These are phyloP conservation scores for Hypoxylon sp. DNA, from an alignment of 2,329 filamentous ascomycete species.

Conservation along the genomic window DNA sequence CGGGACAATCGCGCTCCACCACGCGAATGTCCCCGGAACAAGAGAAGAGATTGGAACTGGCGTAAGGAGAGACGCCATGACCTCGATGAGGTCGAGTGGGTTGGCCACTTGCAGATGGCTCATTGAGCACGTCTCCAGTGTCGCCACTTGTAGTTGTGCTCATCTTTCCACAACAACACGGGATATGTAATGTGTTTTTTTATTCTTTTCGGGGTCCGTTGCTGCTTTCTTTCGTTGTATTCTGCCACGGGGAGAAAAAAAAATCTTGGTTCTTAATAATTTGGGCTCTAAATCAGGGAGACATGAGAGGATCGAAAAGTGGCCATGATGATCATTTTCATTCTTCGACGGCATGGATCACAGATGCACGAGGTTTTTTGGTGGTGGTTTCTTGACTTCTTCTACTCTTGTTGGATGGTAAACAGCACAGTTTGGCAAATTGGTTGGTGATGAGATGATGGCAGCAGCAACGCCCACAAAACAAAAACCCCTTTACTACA, in stretches of 20 bases:
- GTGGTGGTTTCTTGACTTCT: slow-evolving; percentile 3
- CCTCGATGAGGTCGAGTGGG: slow-evolving; percentile 90
- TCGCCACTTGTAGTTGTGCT: slow-evolving; percentile 74
- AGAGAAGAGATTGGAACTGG: slow-evolving; percentile 73
- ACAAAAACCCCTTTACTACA: neutral
- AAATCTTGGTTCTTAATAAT: slow-evolving; percentile 52
- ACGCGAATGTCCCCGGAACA: slow-evolving; percentile 68
- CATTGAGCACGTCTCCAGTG: slow-evolving; percentile 54
- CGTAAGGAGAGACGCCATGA: slow-evolving; percentile 74
- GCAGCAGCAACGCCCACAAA: slow-evolving; percentile 48
- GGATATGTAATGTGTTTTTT: slow-evolving; percentile 49
- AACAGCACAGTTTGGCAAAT: slow-evolving; percentile 51
- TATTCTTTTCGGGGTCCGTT: slow-evolving; percentile 46
- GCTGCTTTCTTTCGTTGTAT: slow-evolving; percentile 48
- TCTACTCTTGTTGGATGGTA: slow-evolving; percentile 51
- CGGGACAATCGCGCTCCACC: slow-evolving; percentile 62
- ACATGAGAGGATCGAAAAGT: slow-evolving; percentile 39
- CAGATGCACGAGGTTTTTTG: slow-evolving; percentile 29
- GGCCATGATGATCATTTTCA: neutral
- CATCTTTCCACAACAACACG: slow-evolving; percentile 51
- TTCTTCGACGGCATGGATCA: slow-evolving; percentile 25
- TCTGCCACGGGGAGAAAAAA: slow-evolving; percentile 45
- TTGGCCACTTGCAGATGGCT: slow-evolving; percentile 87
- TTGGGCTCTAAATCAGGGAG: slow-evolving; percentile 44
- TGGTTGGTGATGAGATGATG: slow-evolving; percentile 26